Evolutionary conservation across 2,329 filamentous ascomycete genomes (phyloP).

Genomic region (Fusarium metavorans): DNA sequence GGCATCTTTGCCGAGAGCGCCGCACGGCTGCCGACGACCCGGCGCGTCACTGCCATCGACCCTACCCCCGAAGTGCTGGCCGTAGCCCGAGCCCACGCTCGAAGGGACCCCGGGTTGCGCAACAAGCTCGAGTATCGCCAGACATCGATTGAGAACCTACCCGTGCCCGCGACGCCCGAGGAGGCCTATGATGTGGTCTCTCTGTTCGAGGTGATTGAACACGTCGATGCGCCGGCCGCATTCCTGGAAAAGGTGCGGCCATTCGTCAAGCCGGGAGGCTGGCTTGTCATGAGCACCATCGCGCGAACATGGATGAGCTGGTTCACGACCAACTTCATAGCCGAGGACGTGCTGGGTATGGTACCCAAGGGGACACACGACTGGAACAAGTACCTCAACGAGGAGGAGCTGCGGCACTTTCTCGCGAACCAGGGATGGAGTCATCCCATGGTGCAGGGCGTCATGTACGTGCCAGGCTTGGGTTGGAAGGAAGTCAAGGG

Average conservation of each 20-base stretch:
- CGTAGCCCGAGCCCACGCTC: constrained; percentile 81
- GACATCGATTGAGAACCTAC: constrained; percentile 79
- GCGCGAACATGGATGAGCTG: constrained; percentile 89
- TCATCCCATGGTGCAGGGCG: constrained; percentile 75
- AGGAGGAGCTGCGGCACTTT: constrained; percentile 75
- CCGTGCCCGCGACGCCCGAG: constrained; percentile 51
- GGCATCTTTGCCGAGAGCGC: constrained; percentile 95
- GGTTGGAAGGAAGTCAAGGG: constrained; percentile 89
- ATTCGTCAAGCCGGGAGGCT: constrained; percentile 90
- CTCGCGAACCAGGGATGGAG: constrained; percentile 70
- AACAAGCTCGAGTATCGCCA: constrained; percentile 79
- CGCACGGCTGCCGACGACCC: constrained; percentile 73
- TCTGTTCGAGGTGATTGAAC: constrained; percentile 95
- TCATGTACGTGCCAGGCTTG: constrained; percentile 88
- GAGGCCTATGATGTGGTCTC: constrained; percentile 82
- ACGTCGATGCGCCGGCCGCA: constrained; percentile 80
- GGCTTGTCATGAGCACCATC: constrained; percentile 93
- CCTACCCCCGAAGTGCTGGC: constrained; percentile 79
- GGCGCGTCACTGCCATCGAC: constrained; percentile 80
- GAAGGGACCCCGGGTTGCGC: constrained; percentile 76
- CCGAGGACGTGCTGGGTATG: constrained; percentile 87
- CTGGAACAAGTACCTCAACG: constrained; percentile 96
- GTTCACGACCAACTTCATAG: constrained; percentile 91
- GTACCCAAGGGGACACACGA: constrained; percentile 95
- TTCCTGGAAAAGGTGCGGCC: constrained; percentile 79